Percentiles rank a stretch among this genome's conserved stretches.
These are phyloP conservation scores for Xylaria castorea DNA, from an alignment of 495 filamentous ascomycete genomes.

Conservation along the genomic window DNA sequence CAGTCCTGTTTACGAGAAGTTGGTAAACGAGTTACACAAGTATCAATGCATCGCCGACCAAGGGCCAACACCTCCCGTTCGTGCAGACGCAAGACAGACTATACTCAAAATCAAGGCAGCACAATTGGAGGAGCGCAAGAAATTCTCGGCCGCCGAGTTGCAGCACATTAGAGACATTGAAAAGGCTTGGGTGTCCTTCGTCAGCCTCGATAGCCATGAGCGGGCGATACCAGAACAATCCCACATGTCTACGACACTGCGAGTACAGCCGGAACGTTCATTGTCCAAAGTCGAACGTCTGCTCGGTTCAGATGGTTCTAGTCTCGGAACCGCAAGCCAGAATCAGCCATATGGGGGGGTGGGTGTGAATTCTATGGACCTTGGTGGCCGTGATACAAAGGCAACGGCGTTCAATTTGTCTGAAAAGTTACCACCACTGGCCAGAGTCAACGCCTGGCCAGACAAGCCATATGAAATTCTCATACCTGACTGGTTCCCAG, in stretches of 20 bases:
- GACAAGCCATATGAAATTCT: neutral
- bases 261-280: neutral
- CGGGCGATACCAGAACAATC: conserved; percentile 22
- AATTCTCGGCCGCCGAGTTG: conserved; percentile 3
- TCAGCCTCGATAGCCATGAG: conserved; percentile 24
- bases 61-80: neutral
- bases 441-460: neutral
- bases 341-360: neutral
- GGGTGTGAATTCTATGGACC: neutral
- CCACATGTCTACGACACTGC: neutral
- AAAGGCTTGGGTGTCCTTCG: conserved; percentile 27
- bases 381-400: neutral
- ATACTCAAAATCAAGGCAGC: conserved; percentile 11
- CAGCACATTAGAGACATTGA: conserved; percentile 29
- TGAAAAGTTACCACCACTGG: neutral
- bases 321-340: neutral
- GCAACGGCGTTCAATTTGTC: neutral
- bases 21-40: neutral
- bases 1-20: neutral
- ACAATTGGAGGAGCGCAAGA: conserved; percentile 8
- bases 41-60: conserved; percentile 10
- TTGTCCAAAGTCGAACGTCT: conserved; percentile 30
- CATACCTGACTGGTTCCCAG: conserved; percentile 45
- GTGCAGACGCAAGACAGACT: neutral
- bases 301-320: conserved; percentile 24